These are phyloP conservation scores for Leccinum variicolor DNA, from an alignment of 768 basidiomycete genomes.

Conservation along the genomic window DNA sequence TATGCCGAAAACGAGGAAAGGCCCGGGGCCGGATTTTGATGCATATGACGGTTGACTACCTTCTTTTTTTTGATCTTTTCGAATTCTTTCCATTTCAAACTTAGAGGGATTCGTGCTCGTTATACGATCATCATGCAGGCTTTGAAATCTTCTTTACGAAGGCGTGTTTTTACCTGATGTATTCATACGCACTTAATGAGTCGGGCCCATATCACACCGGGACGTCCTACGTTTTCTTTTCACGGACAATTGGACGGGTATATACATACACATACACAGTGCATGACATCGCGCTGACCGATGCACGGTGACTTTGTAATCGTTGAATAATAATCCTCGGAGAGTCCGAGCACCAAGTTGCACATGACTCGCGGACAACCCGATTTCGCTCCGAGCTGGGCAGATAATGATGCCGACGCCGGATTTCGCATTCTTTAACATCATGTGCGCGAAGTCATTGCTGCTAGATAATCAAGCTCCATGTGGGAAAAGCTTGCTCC, in stretches of 20 bases:
- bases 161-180: background rate
- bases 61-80: background rate
- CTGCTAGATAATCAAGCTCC: too few species aligned
- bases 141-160: background rate
- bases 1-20: background rate
- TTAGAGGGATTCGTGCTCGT: background rate
- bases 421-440: too few species aligned
- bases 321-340: background rate
- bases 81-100: background rate
- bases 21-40: background rate
- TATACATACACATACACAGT: background rate
- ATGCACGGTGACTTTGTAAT: too few species aligned
- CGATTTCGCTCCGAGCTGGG: background rate
- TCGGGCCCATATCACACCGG: background rate
- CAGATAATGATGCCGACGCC: too few species aligned
- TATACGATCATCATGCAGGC: too few species aligned
- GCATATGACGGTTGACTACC: background rate
- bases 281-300: too few species aligned
- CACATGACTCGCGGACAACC: background rate
- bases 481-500: too few species aligned
- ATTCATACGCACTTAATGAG: background rate
- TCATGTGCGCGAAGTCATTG: too few species aligned
- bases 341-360: background rate
- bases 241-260: background rate
- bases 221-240: background rate